Percentiles rank a stretch among this genome's conserved stretches.
These are phyloP conservation scores for Abrus pulchellus DNA, from an alignment of 306 rosid genomes.

Conservation along the genomic window DNA sequence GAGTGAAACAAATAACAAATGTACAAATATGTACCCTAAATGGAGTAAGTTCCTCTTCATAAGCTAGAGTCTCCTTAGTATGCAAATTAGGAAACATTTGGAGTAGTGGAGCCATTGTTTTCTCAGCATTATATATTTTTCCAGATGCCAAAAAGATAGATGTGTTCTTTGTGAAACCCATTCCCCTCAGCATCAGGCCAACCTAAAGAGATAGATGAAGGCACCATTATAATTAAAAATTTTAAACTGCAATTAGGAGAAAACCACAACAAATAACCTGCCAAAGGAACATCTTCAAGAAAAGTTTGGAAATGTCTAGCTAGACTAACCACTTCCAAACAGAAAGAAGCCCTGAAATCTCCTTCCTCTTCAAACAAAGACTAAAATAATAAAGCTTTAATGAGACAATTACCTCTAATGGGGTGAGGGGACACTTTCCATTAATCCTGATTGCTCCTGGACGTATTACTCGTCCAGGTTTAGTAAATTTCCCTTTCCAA, in stretches of 20 bases:
- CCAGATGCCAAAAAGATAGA: constrained; percentile 95
- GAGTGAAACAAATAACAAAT: constrained; percentile 25
- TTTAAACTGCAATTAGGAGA: background rate
- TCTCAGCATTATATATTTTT: constrained; percentile 81
- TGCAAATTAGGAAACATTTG: constrained; percentile 96
- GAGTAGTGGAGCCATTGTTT: constrained; percentile 84
- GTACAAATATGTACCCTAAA: constrained; percentile 63
- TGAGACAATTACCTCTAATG: constrained; percentile 77
- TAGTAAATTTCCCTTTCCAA: constrained; percentile 97
- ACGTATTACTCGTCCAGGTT: constrained; percentile 94
- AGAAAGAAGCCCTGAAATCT: constrained; percentile 28
- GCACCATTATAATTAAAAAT: constrained; percentile 34
- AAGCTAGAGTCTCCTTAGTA: constrained; percentile 85
- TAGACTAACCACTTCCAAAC: constrained; percentile 35
- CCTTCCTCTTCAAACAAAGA: constrained; percentile 25
- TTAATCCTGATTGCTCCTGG: constrained; percentile 96
- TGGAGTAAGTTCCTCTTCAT: constrained; percentile 83
- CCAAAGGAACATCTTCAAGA: background rate
- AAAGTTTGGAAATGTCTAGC: constrained; percentile 36
- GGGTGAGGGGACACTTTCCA: constrained; percentile 99
- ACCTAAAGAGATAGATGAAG: constrained; percentile 67
- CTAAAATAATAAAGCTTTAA: constrained; percentile 27
- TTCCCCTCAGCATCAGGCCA: constrained; percentile 96
- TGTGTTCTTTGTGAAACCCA: constrained; percentile 90
- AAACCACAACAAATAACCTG: background rate